Conservation (phyloP, 768 basidiomycete species). For the Sarcomyxa edulis region DNA sequence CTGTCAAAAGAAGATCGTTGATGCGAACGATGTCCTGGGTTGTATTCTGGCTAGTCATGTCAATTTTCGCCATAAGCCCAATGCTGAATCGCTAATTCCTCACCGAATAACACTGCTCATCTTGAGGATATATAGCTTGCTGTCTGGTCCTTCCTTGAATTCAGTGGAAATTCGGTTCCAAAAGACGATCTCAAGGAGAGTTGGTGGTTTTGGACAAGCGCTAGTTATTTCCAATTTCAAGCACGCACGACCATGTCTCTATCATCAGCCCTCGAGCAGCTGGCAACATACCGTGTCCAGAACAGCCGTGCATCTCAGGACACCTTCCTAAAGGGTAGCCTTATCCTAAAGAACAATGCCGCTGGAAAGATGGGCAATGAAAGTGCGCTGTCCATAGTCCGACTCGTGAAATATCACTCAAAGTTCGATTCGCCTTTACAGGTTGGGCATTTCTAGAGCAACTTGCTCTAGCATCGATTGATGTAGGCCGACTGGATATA, state of each 20-base stretch:
- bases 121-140: no score
- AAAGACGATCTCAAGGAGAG: no score
- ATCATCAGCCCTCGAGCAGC: conserved; percentile 40
- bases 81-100: no score
- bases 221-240: neutral
- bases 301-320: conserved; percentile 55
- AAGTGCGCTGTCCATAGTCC: conserved; percentile 27
- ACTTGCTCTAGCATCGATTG: conserved; percentile 70
- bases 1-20: conserved; percentile 39
- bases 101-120: no score
- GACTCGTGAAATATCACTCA: conserved; percentile 1
- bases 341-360: conserved; percentile 43
- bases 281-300: conserved; percentile 48
- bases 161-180: conserved; percentile 3
- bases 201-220: no score
- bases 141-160: conserved; percentile 3
- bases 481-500: conserved; percentile 64
- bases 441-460: conserved; percentile 84
- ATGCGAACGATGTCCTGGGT: conserved; percentile 34
- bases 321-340: conserved; percentile 46
- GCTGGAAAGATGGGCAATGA: conserved; percentile 49
- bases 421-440: conserved; percentile 3
- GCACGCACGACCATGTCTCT: conserved; percentile 30
- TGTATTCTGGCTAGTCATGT: conserved; percentile 3
- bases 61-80: no score